A percentile compares a stretch with the other conserved stretches of the same genome.
Evolutionary conservation across 2,329 filamentous ascomycete species (phyloP).

Genomic region (Penicillium sumatraense): DNA sequence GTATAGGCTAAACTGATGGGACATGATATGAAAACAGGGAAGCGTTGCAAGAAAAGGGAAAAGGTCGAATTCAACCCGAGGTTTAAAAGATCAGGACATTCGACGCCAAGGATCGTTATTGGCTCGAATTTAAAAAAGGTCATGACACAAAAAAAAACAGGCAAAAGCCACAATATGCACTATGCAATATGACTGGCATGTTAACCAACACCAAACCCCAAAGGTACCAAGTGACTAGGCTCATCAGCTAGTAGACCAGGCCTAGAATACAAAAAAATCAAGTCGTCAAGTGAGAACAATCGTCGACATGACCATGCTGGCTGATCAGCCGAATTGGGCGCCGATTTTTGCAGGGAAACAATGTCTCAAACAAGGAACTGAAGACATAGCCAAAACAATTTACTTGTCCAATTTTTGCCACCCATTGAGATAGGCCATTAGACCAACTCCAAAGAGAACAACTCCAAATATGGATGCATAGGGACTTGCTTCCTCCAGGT

Average conservation of each 20-base stretch:
- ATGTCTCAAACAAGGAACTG: constrained; percentile 6
- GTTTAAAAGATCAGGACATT: constrained; percentile 21
- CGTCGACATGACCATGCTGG: constrained; percentile 20
- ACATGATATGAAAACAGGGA: constrained; percentile 19
- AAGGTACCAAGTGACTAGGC: constrained; percentile 15
- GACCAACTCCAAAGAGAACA: constrained; percentile 76
- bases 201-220: constrained; percentile 24
- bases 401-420: constrained; percentile 68
- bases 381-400: constrained; percentile 11
- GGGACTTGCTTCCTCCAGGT: constrained; percentile 64
- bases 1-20: constrained; percentile 23
- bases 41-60: constrained; percentile 13
- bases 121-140: constrained; percentile 22
- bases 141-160: constrained; percentile 21
- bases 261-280: constrained; percentile 18
- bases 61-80: constrained; percentile 8
- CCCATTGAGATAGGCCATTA: constrained; percentile 86
- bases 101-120: constrained; percentile 31
- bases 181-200: constrained; percentile 22
- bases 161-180: constrained; percentile 26
- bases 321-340: constrained; percentile 9
- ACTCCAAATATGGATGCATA: constrained; percentile 84
- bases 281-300: constrained; percentile 11
- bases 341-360: constrained; percentile 19
- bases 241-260: constrained; percentile 9